Evolutionary conservation across 208 protist species (phyloP).

Genomic region (Herpetomonas tarakana): DNA sequence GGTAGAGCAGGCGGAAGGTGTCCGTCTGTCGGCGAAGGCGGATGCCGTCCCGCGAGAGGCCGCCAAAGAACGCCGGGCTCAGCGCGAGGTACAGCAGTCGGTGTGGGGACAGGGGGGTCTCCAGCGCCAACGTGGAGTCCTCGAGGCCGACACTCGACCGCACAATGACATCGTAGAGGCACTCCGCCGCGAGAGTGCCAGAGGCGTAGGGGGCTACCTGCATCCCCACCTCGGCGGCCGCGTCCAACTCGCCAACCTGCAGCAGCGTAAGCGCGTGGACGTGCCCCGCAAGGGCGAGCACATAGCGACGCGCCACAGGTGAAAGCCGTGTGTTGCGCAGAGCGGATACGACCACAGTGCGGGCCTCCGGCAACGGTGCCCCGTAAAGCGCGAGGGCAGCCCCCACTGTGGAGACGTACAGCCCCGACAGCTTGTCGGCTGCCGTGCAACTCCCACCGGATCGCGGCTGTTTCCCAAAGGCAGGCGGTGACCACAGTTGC

Average conservation of each 20-base stretch:
- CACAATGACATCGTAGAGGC: constrained; percentile 40
- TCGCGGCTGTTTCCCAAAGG: background rate
- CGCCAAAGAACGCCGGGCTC: constrained; percentile 70
- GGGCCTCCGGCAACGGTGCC: constrained; percentile 39
- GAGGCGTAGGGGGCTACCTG: constrained; percentile 14
- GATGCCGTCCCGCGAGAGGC: constrained; percentile 39
- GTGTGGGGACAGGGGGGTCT: constrained; percentile 41
- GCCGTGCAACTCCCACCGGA: background rate
- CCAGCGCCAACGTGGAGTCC: constrained; percentile 51
- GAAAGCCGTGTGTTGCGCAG: constrained; percentile 2
- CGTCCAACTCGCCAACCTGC: constrained; percentile 61
- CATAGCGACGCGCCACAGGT: constrained; percentile 15
- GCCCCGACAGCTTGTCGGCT: background rate
- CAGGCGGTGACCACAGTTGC: too few species aligned
- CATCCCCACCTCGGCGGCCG: constrained; percentile 31
- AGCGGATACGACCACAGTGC: constrained; percentile 30
- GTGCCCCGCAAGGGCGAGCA: constrained; percentile 50
- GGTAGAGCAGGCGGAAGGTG: constrained; percentile 42
- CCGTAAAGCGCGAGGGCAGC: constrained; percentile 50
- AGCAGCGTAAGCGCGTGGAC: constrained; percentile 70
- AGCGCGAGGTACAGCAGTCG: constrained; percentile 58
- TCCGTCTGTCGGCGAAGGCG: constrained; percentile 22
- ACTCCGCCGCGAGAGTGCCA: constrained; percentile 21
- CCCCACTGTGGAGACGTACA: constrained; percentile 30
- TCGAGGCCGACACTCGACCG: constrained; percentile 50